Percentiles rank a stretch among this genome's conserved stretches.
These are phyloP conservation scores for Lagenaria siceraria DNA, from an alignment of 306 rosid genomes.

Conservation along the genomic window DNA sequence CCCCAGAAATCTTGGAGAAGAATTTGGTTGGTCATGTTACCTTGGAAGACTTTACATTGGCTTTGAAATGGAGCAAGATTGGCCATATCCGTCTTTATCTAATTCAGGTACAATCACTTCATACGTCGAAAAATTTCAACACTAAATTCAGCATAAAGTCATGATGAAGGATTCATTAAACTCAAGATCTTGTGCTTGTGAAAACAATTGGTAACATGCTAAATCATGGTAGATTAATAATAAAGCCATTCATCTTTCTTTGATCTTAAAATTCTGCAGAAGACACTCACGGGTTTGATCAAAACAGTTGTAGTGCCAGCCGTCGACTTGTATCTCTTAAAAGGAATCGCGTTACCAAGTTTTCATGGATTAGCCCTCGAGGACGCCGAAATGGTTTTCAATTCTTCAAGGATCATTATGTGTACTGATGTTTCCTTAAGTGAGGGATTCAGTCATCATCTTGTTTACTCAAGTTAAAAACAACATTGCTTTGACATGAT, in stretches of 20 bases:
- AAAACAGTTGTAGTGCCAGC: constrained; percentile 38
- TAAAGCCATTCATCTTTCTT: background rate
- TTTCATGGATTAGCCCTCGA: constrained; percentile 35
- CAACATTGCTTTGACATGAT: background rate
- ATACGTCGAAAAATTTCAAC: background rate
- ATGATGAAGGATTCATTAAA: background rate
- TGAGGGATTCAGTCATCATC: background rate
- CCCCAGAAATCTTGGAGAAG: constrained; percentile 36
- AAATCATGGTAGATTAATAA: background rate
- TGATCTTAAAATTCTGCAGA: constrained; percentile 33
- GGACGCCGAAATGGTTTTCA: constrained; percentile 34
- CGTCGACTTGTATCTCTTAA: constrained; percentile 30
- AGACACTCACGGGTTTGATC: constrained; percentile 29
- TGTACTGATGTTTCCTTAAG: constrained; percentile 33
- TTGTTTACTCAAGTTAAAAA: background rate
- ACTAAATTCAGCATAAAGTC: background rate
- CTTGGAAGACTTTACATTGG: constrained; percentile 31
- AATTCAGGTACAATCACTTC: constrained; percentile 36
- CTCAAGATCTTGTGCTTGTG: background rate
- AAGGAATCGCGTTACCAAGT: constrained; percentile 52
- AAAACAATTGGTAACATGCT: background rate
- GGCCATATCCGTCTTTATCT: constrained; percentile 48
- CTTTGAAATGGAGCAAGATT: constrained; percentile 80
- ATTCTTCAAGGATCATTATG: constrained; percentile 36
- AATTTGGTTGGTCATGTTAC: constrained; percentile 34